Percentiles rank a stretch among this genome's conserved stretches.
These are phyloP conservation scores for Suillus plorans DNA, from an alignment of 768 basidiomycete genomes.

Conservation along the genomic window DNA sequence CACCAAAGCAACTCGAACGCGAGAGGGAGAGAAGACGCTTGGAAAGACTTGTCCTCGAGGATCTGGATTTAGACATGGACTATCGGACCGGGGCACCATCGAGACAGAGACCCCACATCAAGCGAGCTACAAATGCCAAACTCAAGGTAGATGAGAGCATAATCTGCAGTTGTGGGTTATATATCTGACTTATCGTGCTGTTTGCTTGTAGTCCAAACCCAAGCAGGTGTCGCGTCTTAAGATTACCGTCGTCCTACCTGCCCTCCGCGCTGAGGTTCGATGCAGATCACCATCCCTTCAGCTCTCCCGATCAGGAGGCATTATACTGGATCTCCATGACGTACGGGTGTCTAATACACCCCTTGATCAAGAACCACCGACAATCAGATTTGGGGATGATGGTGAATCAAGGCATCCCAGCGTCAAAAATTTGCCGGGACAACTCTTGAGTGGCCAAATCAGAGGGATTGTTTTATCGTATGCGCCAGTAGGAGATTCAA, in stretches of 20 bases:
- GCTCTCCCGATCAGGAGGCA: conserved; percentile 61
- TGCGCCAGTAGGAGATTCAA: conserved; percentile 37
- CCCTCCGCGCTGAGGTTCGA: conserved; percentile 64
- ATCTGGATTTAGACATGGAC: conserved; percentile 54
- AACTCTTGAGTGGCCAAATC: conserved; percentile 41
- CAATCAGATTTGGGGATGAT: conserved; percentile 31
- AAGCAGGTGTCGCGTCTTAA: background rate
- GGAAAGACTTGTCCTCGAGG: conserved; percentile 55
- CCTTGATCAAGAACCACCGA: conserved; percentile 16
- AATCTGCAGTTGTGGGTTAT: background rate
- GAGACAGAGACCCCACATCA: conserved; percentile 10
- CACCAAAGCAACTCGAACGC: conserved; percentile 18
- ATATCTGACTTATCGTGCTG: conserved; percentile 2
- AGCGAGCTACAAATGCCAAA: conserved; percentile 5
- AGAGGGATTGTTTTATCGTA: conserved; percentile 50
- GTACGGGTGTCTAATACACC: conserved; percentile 39
- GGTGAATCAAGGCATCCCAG: conserved; percentile 1
- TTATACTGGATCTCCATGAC: conserved; percentile 63
- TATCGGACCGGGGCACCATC: conserved; percentile 30
- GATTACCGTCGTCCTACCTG: conserved; percentile 6
- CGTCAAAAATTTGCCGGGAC: conserved; percentile 8
- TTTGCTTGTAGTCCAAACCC: background rate
- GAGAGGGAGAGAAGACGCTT: conserved; percentile 43
- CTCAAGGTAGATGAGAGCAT: conserved; percentile 17
- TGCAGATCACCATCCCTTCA: conserved; percentile 55